Evolutionary conservation across 768 basidiomycete species (phyloP).

Genomic region (Termitomyces sp.): DNA sequence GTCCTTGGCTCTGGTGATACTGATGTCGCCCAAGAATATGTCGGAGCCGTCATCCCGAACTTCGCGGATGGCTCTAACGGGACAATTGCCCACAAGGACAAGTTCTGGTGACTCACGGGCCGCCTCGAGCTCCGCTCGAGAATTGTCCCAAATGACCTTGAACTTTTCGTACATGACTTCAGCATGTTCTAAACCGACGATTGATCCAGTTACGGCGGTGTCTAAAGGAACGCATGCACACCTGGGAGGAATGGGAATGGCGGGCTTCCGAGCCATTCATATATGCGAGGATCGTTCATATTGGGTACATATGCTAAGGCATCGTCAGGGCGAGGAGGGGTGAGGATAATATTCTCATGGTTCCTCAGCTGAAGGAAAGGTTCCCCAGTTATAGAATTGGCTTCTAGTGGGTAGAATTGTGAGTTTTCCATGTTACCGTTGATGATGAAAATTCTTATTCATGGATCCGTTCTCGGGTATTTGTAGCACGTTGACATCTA

Average conservation of each 20-base stretch:
- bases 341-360: slow-evolving; percentile 52
- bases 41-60: slow-evolving; percentile 55
- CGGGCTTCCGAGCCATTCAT: slow-evolving; percentile 35
- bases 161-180: slow-evolving; percentile 20
- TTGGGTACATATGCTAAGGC: slow-evolving; percentile 18
- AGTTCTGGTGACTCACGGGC: slow-evolving; percentile 17
- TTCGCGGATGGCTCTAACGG: slow-evolving; percentile 48
- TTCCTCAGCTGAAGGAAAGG: slow-evolving; percentile 44
- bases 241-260: slow-evolving; percentile 48
- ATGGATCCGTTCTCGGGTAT: background rate
- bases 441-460: background rate
- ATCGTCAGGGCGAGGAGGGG: slow-evolving; percentile 42
- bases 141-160: slow-evolving; percentile 21
- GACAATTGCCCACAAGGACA: slow-evolving; percentile 36
- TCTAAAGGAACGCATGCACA: slow-evolving; percentile 7
- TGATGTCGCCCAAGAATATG: slow-evolving; percentile 43
- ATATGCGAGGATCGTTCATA: slow-evolving; percentile 47
- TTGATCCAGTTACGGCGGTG: background rate
- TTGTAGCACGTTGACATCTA: background rate
- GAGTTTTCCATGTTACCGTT: slow-evolving; percentile 14
- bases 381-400: slow-evolving; percentile 27
- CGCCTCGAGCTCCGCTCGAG: slow-evolving; percentile 25
- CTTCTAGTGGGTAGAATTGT: slow-evolving; percentile 25
- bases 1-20: slow-evolving; percentile 25
- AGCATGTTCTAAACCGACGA: slow-evolving; percentile 25